These are phyloP conservation scores for Aspergillus brasiliensis DNA, from an alignment of 2,329 filamentous ascomycete species.

Conservation along the genomic window DNA sequence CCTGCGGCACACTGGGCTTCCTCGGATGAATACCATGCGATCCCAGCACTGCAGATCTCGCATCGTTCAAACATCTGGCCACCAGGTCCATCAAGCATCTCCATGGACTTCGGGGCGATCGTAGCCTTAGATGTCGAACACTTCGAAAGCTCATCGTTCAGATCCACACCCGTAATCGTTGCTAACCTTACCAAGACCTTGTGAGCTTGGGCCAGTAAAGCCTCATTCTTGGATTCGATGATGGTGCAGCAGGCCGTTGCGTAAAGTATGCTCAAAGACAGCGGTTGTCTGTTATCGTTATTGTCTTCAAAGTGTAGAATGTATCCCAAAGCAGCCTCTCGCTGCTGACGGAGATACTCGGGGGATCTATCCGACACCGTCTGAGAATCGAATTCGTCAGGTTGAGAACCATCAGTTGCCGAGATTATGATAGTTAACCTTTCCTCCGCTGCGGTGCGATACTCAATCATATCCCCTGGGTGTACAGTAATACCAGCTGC, in stretches of 20 bases:
- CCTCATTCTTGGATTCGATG: slow-evolving; percentile 26
- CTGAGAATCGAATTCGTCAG: background rate
- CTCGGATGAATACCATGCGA: slow-evolving; percentile 51
- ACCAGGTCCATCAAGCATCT: slow-evolving; percentile 25
- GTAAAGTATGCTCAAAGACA: slow-evolving; percentile 38
- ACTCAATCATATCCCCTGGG: slow-evolving; percentile 60
- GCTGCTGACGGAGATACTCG: slow-evolving; percentile 18
- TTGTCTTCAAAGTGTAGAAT: slow-evolving; percentile 27
- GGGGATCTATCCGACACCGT: slow-evolving; percentile 19
- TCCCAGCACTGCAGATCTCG: slow-evolving; percentile 52
- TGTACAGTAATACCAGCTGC: slow-evolving; percentile 56
- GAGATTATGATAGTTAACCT: slow-evolving; percentile 43
- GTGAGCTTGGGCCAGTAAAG: slow-evolving; percentile 28
- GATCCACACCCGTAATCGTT: slow-evolving; percentile 28
- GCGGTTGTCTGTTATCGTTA: slow-evolving; percentile 17
- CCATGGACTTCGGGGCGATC: slow-evolving; percentile 27
- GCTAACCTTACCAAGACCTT: slow-evolving; percentile 31
- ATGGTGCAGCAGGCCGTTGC: slow-evolving; percentile 40
- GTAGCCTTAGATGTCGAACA: slow-evolving; percentile 19
- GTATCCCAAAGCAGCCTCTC: slow-evolving; percentile 30
- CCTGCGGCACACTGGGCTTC: slow-evolving; percentile 54
- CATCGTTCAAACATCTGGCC: slow-evolving; percentile 50
- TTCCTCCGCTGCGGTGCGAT: slow-evolving; percentile 53
- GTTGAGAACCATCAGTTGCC: slow-evolving; percentile 16
- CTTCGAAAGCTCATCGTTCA: slow-evolving; percentile 36